Evolutionary conservation across 768 basidiomycete genomes (phyloP).

Genomic region (Pulveroboletus sp.): DNA sequence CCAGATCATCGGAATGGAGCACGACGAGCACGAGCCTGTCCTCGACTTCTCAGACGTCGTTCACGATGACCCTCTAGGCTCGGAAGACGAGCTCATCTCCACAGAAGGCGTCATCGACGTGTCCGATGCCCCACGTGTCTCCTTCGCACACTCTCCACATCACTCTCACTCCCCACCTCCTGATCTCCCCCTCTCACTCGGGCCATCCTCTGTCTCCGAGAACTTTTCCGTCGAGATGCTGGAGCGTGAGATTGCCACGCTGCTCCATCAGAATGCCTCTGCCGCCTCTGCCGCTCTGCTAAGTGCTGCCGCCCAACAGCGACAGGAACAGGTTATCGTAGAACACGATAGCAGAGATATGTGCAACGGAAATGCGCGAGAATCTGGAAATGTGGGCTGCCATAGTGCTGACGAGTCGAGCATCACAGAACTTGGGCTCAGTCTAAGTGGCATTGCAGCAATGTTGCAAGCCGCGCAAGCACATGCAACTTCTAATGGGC

Average conservation of each 20-base stretch:
- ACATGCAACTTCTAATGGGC: conserved; percentile 47
- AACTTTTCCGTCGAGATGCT: conserved; percentile 66
- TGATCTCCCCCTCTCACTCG: conserved; percentile 35
- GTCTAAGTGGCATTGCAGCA: conserved; percentile 65
- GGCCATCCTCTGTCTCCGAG: conserved; percentile 38
- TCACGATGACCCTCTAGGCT: conserved; percentile 69
- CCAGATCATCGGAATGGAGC: conserved; percentile 33
- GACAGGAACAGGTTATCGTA: conserved; percentile 42
- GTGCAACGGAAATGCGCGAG: conserved; percentile 15
- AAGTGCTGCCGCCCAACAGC: conserved; percentile 64
- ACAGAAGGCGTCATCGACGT: conserved; percentile 26
- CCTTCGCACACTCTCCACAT: conserved; percentile 18
- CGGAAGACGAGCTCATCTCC: conserved; percentile 42
- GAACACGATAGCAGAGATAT: conserved; percentile 34
- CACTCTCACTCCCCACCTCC: conserved; percentile 15
- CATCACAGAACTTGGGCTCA: conserved; percentile 44
- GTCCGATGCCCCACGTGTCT: conserved; percentile 30
- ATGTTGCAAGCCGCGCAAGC: conserved; percentile 76
- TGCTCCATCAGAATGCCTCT: conserved; percentile 71
- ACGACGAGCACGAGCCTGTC: conserved; percentile 57
- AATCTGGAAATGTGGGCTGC: conserved; percentile 6
- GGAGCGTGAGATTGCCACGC: conserved; percentile 70
- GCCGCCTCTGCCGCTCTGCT: conserved; percentile 62
- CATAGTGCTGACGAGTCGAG: conserved; percentile 14
- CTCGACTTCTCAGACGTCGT: conserved; percentile 81